These are phyloP conservation scores for Suillus clintonianus DNA, from an alignment of 768 basidiomycete genomes.

Conservation along the genomic window DNA sequence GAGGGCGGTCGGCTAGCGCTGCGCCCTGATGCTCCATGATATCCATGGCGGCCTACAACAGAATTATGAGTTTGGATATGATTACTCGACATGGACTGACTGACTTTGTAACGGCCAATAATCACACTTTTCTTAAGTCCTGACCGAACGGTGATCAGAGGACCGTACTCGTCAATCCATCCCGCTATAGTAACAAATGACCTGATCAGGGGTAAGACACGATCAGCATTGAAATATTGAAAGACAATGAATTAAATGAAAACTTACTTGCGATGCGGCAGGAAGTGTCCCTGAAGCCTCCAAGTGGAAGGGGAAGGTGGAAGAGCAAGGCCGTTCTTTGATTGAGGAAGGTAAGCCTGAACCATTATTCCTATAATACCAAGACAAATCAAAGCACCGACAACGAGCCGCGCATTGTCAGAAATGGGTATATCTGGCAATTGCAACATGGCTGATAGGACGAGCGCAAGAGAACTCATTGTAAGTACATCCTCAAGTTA, in stretches of 20 bases:
- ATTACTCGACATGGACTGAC: background rate
- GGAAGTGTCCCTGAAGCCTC: background rate
- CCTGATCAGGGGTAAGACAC: background rate
- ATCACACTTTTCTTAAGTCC: background rate
- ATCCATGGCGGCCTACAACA: background rate
- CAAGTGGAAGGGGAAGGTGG: background rate
- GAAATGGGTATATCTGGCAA: background rate
- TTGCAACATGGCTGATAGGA: background rate
- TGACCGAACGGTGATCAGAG: background rate
- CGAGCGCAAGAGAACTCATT: background rate
- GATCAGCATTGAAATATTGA: background rate
- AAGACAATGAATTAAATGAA: background rate
- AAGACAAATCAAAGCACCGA: background rate
- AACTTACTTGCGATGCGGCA: background rate
- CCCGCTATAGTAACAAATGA: background rate
- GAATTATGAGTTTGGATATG: background rate
- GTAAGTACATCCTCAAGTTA: background rate
- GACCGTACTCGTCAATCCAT: background rate
- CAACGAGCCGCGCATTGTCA: background rate
- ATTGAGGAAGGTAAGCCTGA: background rate
- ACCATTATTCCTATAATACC: background rate
- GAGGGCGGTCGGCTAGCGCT: background rate
- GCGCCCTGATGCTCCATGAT: background rate
- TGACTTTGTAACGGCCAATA: background rate
- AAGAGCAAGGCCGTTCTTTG: background rate